Percentiles rank a stretch among this genome's conserved stretches.
Evolutionary conservation across 176 grass and related monocot species (phyloP).

Genomic region (Bromus sterilis): DNA sequence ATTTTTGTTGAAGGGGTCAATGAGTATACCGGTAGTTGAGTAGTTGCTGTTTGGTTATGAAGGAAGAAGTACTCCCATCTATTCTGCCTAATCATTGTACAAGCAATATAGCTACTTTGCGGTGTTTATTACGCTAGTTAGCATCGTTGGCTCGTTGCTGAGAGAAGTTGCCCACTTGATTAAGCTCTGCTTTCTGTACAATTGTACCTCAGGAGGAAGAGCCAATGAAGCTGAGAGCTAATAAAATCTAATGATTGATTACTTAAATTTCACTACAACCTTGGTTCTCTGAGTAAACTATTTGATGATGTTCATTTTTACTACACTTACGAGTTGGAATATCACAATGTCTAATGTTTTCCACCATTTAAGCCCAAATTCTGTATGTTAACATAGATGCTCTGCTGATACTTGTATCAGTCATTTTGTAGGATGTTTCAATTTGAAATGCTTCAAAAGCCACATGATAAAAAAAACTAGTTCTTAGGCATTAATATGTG

Average conservation of each 20-base stretch:
- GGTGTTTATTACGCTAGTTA: not conserved
- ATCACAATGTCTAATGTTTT: not conserved
- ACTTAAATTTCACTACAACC: not conserved
- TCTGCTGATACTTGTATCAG: not conserved
- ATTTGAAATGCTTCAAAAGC: not conserved
- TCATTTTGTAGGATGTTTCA: not conserved
- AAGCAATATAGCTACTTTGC: not conserved
- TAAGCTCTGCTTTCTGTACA: not conserved
- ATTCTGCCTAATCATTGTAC: not conserved
- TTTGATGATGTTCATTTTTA: not conserved
- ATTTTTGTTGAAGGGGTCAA: not conserved
- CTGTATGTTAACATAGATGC: not conserved
- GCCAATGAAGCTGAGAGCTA: not conserved
- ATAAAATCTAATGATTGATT: not conserved
- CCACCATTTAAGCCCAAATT: not conserved
- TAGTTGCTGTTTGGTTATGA: not conserved
- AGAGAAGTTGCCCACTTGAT: not conserved
- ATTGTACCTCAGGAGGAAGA: not conserved
- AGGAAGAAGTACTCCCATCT: not conserved
- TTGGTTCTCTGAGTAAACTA: not conserved
- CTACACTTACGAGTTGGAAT: not conserved
- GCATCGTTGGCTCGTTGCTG: not conserved
- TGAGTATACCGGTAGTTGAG: not conserved
- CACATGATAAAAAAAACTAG: not conserved
- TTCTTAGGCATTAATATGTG: not conserved